phyloP scores from a whole-genome alignment of 2,329 filamentous ascomycete genomes.

The Talaromyces sp. region DNA sequence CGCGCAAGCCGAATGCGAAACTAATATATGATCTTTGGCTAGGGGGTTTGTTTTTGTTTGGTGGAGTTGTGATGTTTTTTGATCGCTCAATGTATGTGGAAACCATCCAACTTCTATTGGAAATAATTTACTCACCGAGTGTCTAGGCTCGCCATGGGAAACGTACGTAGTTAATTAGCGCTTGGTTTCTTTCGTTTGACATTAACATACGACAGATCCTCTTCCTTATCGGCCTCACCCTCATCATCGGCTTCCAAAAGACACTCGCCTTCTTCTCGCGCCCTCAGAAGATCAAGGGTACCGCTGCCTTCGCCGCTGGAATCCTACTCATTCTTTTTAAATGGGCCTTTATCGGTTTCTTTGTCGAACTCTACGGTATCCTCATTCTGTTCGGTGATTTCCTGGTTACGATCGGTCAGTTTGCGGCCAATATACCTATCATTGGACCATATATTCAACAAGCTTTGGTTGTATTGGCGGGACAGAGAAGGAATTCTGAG shows the following conservation, averaged over 20 bases:
- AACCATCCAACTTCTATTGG: neutral
- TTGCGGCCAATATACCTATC: constrained; percentile 78
- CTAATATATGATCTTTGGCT: constrained; percentile 9
- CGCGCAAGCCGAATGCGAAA: neutral
- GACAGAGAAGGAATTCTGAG: constrained; percentile 69
- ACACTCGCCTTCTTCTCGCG: constrained; percentile 93
- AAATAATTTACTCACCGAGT: neutral
- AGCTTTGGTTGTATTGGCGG: constrained; percentile 64
- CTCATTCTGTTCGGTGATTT: constrained; percentile 94
- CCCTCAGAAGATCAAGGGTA: constrained; percentile 87
- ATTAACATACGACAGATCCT: constrained; percentile 64
- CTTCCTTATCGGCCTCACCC: constrained; percentile 91
- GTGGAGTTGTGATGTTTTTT: constrained; percentile 95
- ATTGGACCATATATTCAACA: constrained; percentile 81
- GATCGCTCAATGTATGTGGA: constrained; percentile 80
- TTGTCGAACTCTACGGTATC: constrained; percentile 89
- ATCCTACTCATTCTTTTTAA: constrained; percentile 79
- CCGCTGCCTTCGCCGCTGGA: constrained; percentile 78
- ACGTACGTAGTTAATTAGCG: constrained; percentile 52
- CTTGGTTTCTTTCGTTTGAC: constrained; percentile 8
- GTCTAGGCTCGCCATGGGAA: constrained; percentile 89
- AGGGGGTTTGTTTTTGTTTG: constrained; percentile 93
- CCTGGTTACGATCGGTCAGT: constrained; percentile 83
- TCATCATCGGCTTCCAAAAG: constrained; percentile 90
- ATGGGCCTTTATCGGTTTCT: constrained; percentile 88